A percentile compares a stretch with the other conserved stretches of the same genome.
Conservation (phyloP, 2,329 filamentous ascomycete genomes). For the Chaetothyriales sp. region DNA sequence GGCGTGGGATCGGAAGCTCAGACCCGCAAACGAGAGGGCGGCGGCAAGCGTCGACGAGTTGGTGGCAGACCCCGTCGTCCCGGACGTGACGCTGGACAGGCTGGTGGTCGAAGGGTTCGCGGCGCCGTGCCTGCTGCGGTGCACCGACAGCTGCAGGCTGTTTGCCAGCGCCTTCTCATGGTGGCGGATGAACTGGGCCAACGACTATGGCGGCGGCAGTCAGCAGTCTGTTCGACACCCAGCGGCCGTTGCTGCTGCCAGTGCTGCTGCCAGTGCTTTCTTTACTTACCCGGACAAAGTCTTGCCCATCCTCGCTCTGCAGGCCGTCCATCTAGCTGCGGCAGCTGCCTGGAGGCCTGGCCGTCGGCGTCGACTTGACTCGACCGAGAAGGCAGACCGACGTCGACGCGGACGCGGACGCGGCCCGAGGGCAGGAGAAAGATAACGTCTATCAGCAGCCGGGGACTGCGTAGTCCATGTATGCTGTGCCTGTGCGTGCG, state of each 20-base stretch:
- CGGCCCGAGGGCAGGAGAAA: neutral
- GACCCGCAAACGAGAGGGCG: conserved; percentile 70
- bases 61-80: conserved; percentile 34
- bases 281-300: conserved; percentile 35
- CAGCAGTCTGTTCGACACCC: no score
- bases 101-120: conserved; percentile 43
- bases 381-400: no score
- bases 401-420: no score
- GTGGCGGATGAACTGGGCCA: conserved; percentile 89
- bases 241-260: no score
- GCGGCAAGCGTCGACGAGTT: conserved; percentile 62
- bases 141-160: conserved; percentile 63
- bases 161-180: conserved; percentile 97
- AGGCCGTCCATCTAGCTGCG: conserved; percentile 31
- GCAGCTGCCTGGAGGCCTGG: neutral
- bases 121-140: conserved; percentile 45
- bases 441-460: neutral
- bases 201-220: conserved; percentile 50
- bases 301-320: conserved; percentile 37
- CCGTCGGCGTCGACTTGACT: neutral
- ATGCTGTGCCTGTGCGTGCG: neutral
- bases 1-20: conserved; percentile 71
- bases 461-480: neutral
- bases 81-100: conserved; percentile 46
- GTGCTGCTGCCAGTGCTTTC: no score